Evolutionary conservation across 176 grass and related monocot species (phyloP).

Genomic region (Alloteropsis semialata): DNA sequence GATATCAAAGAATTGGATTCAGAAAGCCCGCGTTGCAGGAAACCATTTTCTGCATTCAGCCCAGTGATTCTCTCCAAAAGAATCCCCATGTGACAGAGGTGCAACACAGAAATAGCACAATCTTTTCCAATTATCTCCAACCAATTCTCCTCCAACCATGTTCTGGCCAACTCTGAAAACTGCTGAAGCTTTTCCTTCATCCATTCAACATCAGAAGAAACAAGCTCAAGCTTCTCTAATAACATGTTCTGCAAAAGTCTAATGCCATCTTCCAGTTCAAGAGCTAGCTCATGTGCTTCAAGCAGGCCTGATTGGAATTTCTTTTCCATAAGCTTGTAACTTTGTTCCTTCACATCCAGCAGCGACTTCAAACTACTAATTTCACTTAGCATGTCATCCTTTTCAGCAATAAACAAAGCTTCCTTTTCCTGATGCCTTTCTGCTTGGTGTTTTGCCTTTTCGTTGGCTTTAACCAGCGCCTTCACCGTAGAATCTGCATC

Average conservation of each 20-base stretch:
- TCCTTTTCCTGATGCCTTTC: constrained; percentile 53
- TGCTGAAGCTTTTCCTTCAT: constrained; percentile 60
- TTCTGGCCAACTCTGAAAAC: constrained; percentile 47
- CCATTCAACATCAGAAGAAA: constrained; percentile 70
- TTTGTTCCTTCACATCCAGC: constrained; percentile 55
- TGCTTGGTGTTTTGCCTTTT: constrained; percentile 58
- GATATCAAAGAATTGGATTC: constrained; percentile 78
- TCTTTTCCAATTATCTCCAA: constrained; percentile 92
- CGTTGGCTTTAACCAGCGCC: constrained; percentile 68
- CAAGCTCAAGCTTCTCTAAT: constrained; percentile 55
- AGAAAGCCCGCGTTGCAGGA: constrained; percentile 69
- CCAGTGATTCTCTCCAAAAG: constrained; percentile 85
- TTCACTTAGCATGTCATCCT: constrained; percentile 40
- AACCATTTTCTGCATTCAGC: constrained; percentile 79
- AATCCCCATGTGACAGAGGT: constrained; percentile 94
- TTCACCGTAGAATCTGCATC: constrained; percentile 75
- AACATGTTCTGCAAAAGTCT: constrained; percentile 48
- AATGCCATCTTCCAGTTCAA: constrained; percentile 66
- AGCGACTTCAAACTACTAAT: constrained; percentile 51
- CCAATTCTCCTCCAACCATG: constrained; percentile 83
- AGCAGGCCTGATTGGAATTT: constrained; percentile 49
- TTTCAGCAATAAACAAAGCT: constrained; percentile 53
- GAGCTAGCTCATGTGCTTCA: constrained; percentile 53
- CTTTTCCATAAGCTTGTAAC: constrained; percentile 48
- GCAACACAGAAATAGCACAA: constrained; percentile 86